These are phyloP conservation scores for Aspergillus sclerotialis DNA, from an alignment of 2,329 filamentous ascomycete species.

Conservation along the genomic window DNA sequence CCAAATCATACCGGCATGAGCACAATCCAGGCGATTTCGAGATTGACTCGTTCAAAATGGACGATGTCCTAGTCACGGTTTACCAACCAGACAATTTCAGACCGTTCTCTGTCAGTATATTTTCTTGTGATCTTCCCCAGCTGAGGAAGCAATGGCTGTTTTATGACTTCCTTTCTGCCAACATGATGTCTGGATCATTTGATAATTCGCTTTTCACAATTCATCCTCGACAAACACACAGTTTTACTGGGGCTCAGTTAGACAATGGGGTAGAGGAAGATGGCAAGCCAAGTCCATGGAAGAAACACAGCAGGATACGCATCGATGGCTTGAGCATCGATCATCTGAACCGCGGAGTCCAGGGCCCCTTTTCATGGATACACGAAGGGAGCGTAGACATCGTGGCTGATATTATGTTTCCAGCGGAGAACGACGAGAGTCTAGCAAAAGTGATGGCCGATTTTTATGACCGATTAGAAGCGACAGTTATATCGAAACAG, in stretches of 20 bases:
- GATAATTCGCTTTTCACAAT: conserved; percentile 97
- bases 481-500: conserved; percentile 74
- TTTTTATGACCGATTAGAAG: conserved; percentile 93
- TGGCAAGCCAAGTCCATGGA: conserved; percentile 70
- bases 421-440: conserved; percentile 77
- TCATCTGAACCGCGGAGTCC: conserved; percentile 86
- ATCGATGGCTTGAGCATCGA: conserved; percentile 94
- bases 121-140: conserved; percentile 87
- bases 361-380: conserved; percentile 96
- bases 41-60: conserved; percentile 92
- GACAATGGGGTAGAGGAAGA: conserved; percentile 51
- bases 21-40: conserved; percentile 93
- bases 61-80: conserved; percentile 84
- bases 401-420: conserved; percentile 90
- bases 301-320: conserved; percentile 86
- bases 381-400: conserved; percentile 96
- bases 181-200: conserved; percentile 90
- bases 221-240: conserved; percentile 84
- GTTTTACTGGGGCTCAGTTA: conserved; percentile 60
- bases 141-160: conserved; percentile 95
- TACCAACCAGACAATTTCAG: conserved; percentile 86
- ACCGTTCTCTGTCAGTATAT: conserved; percentile 94
- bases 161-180: conserved; percentile 93
- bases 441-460: conserved; percentile 94
- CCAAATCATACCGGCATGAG: conserved; percentile 77